Base-by-base conservation (phyloP, 2,329 filamentous ascomycete genomes). In the Aspergillus sp. region DNA sequence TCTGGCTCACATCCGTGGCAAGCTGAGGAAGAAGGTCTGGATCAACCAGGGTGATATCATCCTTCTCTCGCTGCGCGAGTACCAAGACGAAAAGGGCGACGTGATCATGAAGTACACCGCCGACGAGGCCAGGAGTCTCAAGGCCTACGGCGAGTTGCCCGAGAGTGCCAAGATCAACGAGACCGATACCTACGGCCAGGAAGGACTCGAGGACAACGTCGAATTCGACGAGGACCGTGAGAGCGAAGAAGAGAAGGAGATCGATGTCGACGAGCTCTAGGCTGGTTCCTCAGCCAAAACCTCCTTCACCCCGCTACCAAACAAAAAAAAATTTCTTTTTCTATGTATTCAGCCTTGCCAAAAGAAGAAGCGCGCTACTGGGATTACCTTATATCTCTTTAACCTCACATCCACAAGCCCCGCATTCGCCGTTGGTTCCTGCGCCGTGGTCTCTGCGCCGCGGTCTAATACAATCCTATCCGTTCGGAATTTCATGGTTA, bases 141-240 rank as follows among this genome's bases (percentile, higher is more conserved):
- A 97, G 77, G 88, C 89, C 52, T 97, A 97, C 72, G 93, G 93
- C 70, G 93, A 98, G 73, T 79, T 98, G 51, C 93, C 93, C 59
- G 93, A 97, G 75, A 86, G 82, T 64, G 93, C 93, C 69, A 97
- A 97, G 85, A 98, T 98, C 82, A 98, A 98, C 82, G 93, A 98
- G 81, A 95, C 89, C 55, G 93, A 97, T 72, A 94, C 88, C 56
- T 73, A 82, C 66, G 81, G 88, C 64, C 87, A 90, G 71, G 87
- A 90, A 70, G 90, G 89, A 71, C 86, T 94, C 69, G 91, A 93
- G 71, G 88, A 95, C 75, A 93, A 93, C 74, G 95, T 98, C 78
- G 93, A 97, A 76, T 97, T 97, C 77, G 93, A 94, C 74, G 90
- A 97, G 71, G 91, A 95, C 71, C 78, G 84, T 57, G 84, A 86